A percentile compares a stretch with the other conserved stretches of the same genome.
These are phyloP conservation scores for Pichia ethanolica DNA, from an alignment of 805 yeast species.

Conservation along the genomic window DNA sequence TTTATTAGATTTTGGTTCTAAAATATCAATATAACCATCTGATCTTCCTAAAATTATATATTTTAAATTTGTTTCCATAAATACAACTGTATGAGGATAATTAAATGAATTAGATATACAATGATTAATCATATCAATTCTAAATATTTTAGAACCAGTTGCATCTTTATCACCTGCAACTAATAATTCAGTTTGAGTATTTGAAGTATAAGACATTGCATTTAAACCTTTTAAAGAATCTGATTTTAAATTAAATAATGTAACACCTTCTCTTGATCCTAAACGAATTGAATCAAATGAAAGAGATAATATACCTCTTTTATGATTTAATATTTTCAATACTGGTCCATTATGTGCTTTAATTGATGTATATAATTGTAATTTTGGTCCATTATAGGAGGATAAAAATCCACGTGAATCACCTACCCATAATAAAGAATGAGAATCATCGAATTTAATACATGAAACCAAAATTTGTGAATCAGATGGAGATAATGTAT, in stretches of 20 bases:
- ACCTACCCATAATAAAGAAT: constrained; percentile 82
- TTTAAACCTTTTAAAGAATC: constrained; percentile 28
- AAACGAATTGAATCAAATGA: constrained; percentile 45
- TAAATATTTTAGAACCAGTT: constrained; percentile 29
- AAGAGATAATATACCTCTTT: constrained; percentile 51
- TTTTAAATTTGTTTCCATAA: constrained; percentile 44
- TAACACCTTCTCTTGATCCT: constrained; percentile 51
- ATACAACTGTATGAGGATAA: constrained; percentile 38
- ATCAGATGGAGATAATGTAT: constrained; percentile 12
- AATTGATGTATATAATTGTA: constrained; percentile 52
- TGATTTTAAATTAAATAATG: constrained; percentile 27
- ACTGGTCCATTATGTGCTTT: constrained; percentile 45
- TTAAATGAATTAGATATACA: constrained; percentile 29
- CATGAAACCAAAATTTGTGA: constrained; percentile 21
- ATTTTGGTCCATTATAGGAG: constrained; percentile 37
- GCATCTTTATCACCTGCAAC: constrained; percentile 32
- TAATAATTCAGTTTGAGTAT: constrained; percentile 36
- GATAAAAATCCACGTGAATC: constrained; percentile 50
- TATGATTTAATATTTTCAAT: constrained; percentile 44
- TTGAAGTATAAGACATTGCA: constrained; percentile 36
- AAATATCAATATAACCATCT: constrained; percentile 55
- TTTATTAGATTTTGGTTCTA: constrained; percentile 46
- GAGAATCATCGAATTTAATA: constrained; percentile 56
- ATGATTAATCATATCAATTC: constrained; percentile 36
- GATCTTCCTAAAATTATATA: constrained; percentile 51